These are phyloP conservation scores for Adansonia rubrostipa DNA, from an alignment of 441 rosid genomes.

Conservation along the genomic window DNA sequence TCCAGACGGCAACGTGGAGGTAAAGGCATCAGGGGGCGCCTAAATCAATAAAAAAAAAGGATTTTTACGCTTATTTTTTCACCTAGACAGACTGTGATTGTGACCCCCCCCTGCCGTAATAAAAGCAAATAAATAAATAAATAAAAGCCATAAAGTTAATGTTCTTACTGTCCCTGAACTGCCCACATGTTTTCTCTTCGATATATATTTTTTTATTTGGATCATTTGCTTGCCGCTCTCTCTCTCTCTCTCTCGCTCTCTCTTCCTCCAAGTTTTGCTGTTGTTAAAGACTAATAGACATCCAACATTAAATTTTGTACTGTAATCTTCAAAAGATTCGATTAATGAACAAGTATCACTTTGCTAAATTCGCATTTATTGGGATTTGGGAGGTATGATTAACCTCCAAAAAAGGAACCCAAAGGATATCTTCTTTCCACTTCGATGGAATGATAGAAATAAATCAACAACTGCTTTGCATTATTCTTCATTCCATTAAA, in stretches of 20 bases:
- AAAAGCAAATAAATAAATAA: not conserved
- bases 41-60: conserved; percentile 1
- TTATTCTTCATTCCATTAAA: too few relatives aligned
- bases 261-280: not conserved
- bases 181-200: conserved; percentile 19
- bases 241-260: not conserved
- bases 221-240: not conserved
- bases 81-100: not conserved
- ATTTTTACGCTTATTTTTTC: not conserved
- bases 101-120: not conserved
- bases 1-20: not conserved
- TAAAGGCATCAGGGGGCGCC: not conserved
- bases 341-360: not conserved
- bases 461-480: too few relatives aligned
- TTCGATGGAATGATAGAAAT: too few relatives aligned
- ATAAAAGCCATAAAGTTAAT: not conserved
- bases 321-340: conserved; percentile 5
- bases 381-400: not conserved
- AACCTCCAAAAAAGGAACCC: not conserved
- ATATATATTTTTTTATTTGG: not conserved
- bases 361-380: not conserved
- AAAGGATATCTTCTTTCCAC: not conserved
- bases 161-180: conserved; percentile 4
- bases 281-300: not conserved
- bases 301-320: not conserved